Evolutionary conservation across 1,284 basidiomycete genomes (phyloP).

Genomic region (Ceratobasidium sp.): DNA sequence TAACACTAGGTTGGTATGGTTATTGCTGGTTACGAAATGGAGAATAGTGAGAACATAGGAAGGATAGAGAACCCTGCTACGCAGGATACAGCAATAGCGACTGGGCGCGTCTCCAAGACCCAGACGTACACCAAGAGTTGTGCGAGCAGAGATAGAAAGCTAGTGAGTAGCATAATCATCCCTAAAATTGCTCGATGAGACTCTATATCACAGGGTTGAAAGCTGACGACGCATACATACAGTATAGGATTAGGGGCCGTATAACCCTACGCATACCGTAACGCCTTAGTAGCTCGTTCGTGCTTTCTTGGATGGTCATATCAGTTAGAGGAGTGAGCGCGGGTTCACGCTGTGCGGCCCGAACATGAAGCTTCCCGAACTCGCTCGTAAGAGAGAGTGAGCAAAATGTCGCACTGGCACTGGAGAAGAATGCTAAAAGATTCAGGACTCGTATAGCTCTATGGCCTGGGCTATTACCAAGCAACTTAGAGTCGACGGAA

Average conservation of each 20-base stretch:
- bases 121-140: slow-evolving; percentile 21
- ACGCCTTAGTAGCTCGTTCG: neutral
- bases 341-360: neutral
- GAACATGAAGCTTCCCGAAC: neutral
- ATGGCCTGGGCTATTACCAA: too few relatives aligned
- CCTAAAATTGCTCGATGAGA: neutral
- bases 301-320: neutral
- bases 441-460: too few relatives aligned
- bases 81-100: slow-evolving; percentile 4
- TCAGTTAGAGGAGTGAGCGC: neutral
- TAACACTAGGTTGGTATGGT: too few relatives aligned
- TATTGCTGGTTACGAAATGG: too few relatives aligned
- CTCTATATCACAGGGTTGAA: neutral
- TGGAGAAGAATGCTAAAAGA: neutral
- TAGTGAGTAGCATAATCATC: slow-evolving; percentile 2
- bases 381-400: neutral
- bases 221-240: neutral
- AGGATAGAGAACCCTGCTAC: neutral
- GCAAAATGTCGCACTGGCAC: slow-evolving; percentile 5
- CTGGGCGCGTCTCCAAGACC: slow-evolving; percentile 10
- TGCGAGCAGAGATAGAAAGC: slow-evolving; percentile 8
- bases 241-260: slow-evolving; percentile 6
- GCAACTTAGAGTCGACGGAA: too few relatives aligned
- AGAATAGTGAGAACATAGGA: slow-evolving; percentile 5
- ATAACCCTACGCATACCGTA: neutral